Percentiles rank a stretch among this genome's conserved stretches.
Evolutionary conservation across 2,329 filamentous ascomycete species (phyloP).

Genomic region (Alternaria tenuissima): DNA sequence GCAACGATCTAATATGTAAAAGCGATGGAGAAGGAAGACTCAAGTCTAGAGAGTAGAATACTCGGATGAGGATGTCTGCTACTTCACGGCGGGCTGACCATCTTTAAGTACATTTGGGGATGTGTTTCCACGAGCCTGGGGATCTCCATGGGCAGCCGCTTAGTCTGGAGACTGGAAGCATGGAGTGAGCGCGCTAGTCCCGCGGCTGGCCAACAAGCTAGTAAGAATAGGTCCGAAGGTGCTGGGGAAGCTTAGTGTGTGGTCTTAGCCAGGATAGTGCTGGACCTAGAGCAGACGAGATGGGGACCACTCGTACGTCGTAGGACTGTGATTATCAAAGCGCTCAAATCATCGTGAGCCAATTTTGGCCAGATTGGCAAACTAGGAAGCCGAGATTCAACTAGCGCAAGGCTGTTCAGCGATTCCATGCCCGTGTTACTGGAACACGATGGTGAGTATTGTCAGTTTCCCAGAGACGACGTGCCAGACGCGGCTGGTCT

Average conservation of each 20-base stretch:
- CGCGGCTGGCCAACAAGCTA: conserved; percentile 22
- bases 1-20: conserved; percentile 15
- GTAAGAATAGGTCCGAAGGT: conserved; percentile 26
- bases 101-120: conserved; percentile 34
- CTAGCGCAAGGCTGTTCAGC: conserved; percentile 5
- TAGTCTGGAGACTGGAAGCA: conserved; percentile 34
- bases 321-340: conserved; percentile 16
- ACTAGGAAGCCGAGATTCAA: conserved; percentile 8
- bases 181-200: conserved; percentile 28
- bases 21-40: conserved; percentile 9
- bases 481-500: conserved; percentile 3
- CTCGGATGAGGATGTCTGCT: conserved; percentile 15
- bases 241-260: conserved; percentile 14
- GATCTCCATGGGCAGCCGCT: conserved; percentile 32
- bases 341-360: conserved; percentile 11
- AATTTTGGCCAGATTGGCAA: conserved; percentile 1
- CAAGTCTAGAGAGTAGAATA: conserved; percentile 9
- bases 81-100: conserved; percentile 17
- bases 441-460: not conserved
- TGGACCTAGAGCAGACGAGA: conserved; percentile 29
- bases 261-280: conserved; percentile 17
- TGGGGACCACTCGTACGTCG: conserved; percentile 17
- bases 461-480: not conserved
- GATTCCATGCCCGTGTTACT: not conserved
- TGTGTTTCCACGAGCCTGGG: conserved; percentile 23